These are phyloP conservation scores for Cladosporium sp. DNA, from an alignment of 2,329 filamentous ascomycete genomes.

Conservation along the genomic window DNA sequence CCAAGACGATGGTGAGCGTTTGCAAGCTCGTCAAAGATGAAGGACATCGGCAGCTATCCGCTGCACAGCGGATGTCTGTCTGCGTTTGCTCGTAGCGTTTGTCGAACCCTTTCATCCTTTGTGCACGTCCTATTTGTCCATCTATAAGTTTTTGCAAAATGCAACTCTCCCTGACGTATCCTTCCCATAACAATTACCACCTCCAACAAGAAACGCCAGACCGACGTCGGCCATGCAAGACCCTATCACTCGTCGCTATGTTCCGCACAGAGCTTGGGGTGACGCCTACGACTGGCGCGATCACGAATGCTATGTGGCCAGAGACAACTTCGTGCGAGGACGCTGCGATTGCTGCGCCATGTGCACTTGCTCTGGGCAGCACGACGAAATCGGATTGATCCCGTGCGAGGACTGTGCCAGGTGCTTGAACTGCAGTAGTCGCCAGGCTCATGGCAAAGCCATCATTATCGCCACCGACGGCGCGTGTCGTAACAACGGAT, in stretches of 20 bases:
- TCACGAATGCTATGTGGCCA: background rate
- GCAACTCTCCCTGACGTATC: too few relatives aligned
- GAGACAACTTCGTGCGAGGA: background rate
- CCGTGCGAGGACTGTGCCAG: background rate
- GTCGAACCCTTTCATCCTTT: background rate
- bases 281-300: background rate
- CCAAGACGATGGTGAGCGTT: too few relatives aligned
- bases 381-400: background rate
- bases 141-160: too few relatives aligned
- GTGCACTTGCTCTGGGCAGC: background rate
- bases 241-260: background rate
- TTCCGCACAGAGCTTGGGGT: background rate
- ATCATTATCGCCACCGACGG: constrained; percentile 25
- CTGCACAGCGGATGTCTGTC: background rate
- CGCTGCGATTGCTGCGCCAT: background rate
- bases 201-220: too few relatives aligned
- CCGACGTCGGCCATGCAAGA: background rate
- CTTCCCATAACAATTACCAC: background rate
- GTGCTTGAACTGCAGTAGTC: background rate
- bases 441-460: constrained; percentile 24
- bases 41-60: background rate
- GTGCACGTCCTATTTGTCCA: too few relatives aligned
- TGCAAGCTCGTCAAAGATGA: too few relatives aligned
- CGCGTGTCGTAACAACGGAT: constrained; percentile 23
- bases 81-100: background rate